These are phyloP conservation scores for Nadsonia fulvescens DNA, from an alignment of 805 yeast genomes.

Conservation along the genomic window DNA sequence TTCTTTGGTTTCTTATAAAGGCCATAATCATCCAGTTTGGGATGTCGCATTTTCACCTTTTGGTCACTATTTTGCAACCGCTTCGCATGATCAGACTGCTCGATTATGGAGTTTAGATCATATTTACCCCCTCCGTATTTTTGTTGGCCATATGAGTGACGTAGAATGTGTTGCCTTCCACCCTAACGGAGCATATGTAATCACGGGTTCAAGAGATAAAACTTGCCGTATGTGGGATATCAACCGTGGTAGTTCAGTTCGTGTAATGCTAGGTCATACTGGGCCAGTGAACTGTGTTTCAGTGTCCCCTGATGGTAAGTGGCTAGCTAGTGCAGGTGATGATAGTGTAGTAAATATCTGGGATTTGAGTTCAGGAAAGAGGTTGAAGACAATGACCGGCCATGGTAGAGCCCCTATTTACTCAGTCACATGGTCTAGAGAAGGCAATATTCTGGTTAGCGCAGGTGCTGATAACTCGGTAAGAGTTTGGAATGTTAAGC, in stretches of 20 bases:
- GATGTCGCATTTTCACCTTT: conserved; percentile 87
- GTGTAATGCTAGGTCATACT: conserved; percentile 83
- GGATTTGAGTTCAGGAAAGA: conserved; percentile 86
- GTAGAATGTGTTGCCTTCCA: conserved; percentile 91
- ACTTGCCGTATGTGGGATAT: conserved; percentile 98
- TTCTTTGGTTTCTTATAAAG: conserved; percentile 82
- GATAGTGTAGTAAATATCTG: conserved; percentile 77
- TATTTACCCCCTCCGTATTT: conserved; percentile 83
- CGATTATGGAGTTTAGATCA: conserved; percentile 97
- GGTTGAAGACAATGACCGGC: conserved; percentile 82
- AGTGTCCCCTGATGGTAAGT: conserved; percentile 91
- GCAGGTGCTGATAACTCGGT: conserved; percentile 88
- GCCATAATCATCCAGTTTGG: conserved; percentile 95
- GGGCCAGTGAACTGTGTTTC: conserved; percentile 76
- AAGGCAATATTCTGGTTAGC: conserved; percentile 77
- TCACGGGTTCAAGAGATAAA: conserved; percentile 91
- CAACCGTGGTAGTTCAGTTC: conserved; percentile 68
- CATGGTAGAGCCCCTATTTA: conserved; percentile 80
- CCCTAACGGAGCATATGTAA: conserved; percentile 85
- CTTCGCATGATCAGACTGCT: conserved; percentile 94
- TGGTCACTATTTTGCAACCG: conserved; percentile 97
- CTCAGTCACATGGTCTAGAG: conserved; percentile 68
- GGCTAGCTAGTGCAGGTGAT: conserved; percentile 91
- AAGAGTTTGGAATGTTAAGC: conserved; percentile 89
- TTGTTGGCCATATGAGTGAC: conserved; percentile 94